Percentiles rank a stretch among this genome's conserved stretches.
These are phyloP conservation scores for Ciborinia camelliae DNA, from an alignment of 2,329 filamentous ascomycete genomes.

Conservation along the genomic window DNA sequence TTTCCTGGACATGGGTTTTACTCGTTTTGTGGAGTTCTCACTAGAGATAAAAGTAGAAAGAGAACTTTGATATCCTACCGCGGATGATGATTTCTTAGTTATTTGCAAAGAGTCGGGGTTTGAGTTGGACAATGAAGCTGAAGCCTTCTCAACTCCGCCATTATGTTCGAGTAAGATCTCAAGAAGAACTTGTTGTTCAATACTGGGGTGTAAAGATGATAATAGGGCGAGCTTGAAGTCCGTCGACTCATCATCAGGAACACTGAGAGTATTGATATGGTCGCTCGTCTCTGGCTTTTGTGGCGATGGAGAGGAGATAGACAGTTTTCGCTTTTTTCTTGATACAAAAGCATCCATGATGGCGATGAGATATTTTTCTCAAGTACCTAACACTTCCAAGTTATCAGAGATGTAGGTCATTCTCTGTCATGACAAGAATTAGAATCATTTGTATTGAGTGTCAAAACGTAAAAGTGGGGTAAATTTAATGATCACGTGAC, in stretches of 20 bases:
- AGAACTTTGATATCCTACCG: constrained; percentile 59
- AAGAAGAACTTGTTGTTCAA: constrained; percentile 65
- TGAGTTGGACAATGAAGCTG: constrained; percentile 49
- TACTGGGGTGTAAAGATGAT: constrained; percentile 66
- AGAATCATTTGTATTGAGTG: not conserved
- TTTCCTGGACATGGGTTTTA: constrained; percentile 62
- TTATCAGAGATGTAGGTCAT: not conserved
- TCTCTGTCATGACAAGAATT: not conserved
- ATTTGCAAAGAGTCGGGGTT: constrained; percentile 21
- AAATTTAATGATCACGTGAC: too few species aligned
- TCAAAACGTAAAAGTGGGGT: too few species aligned
- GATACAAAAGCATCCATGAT: constrained; percentile 58
- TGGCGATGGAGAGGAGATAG: constrained; percentile 23
- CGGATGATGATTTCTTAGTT: constrained; percentile 32
- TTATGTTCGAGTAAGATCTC: constrained; percentile 76
- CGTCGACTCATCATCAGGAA: constrained; percentile 65
- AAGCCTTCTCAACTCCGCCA: constrained; percentile 68
- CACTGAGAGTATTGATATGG: constrained; percentile 31
- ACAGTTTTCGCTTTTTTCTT: constrained; percentile 50
- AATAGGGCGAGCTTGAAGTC: constrained; percentile 86
- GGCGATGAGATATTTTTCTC: not conserved
- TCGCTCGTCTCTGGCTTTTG: constrained; percentile 1
- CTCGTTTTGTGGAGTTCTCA: constrained; percentile 41
- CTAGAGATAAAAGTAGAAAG: constrained; percentile 48
- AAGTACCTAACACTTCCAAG: not conserved